Conservation (phyloP, 805 yeast genomes). For the Starmera quercuum region DNA sequence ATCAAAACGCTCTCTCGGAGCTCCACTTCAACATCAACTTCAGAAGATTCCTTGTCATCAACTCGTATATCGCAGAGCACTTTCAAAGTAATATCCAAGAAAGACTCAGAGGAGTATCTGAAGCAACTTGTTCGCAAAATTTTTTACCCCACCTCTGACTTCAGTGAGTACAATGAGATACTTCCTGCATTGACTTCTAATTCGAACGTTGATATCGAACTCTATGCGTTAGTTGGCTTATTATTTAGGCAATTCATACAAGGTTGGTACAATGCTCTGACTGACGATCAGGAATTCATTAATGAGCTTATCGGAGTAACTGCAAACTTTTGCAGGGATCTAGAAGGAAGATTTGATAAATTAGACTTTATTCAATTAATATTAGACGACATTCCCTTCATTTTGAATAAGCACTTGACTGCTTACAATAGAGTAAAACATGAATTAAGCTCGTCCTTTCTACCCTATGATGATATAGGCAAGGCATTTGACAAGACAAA, state of each 20-base stretch:
- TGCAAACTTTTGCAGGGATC: conserved; percentile 31
- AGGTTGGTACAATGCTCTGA: conserved; percentile 35
- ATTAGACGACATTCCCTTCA: conserved; percentile 36
- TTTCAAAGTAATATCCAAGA: conserved; percentile 1
- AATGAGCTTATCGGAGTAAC: conserved; percentile 30
- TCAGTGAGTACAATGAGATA: conserved; percentile 12
- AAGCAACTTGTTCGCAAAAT: conserved; percentile 18
- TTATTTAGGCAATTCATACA: conserved; percentile 38
- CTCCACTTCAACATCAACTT: conserved; percentile 2
- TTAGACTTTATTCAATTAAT: conserved; percentile 29
- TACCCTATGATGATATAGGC: conserved; percentile 24
- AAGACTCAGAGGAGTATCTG: conserved; percentile 19
- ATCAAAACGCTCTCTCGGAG: no score
- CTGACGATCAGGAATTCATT: conserved; percentile 34
- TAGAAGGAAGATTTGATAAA: conserved; percentile 25
- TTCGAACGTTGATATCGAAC: conserved; percentile 31
- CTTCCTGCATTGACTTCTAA: conserved; percentile 35
- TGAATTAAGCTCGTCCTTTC: conserved; percentile 21
- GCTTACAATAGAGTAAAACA: conserved; percentile 20
- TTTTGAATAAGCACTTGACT: conserved; percentile 31
- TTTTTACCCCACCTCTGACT: conserved; percentile 16
- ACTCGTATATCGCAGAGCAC: background rate
- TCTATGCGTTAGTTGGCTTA: conserved; percentile 39
- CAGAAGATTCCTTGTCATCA: background rate
- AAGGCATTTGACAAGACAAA: conserved; percentile 25